Evolutionary conservation across 495 filamentous ascomycete genomes (phyloP), one percentile per base, ranked within the genome.

Genomic region (Trichoderma asperelloides): DNA sequence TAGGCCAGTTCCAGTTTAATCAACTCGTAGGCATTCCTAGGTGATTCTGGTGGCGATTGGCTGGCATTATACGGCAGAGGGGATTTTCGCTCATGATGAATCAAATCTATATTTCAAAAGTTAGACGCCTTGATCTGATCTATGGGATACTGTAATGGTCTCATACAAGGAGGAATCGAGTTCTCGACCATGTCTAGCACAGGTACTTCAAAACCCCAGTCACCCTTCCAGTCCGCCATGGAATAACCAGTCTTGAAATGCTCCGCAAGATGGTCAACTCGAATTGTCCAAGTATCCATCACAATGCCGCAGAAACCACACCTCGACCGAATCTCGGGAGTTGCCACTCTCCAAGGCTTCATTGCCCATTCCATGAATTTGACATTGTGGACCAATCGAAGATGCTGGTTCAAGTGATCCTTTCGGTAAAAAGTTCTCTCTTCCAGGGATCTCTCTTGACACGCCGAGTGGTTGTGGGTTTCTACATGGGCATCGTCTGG

Each of bases 361-460:
- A 93, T 91, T 12, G 82, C 73, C 72, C 78, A 80, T n/a, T 79
- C 70, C 12, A 81, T 80, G 66, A 86, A 83, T 69, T 86, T 89
- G 39, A 85, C 85, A 60, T 85, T 77, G 72, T 96, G 91, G 65
- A 93, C 89, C 37, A 94, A 85, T 51, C 89, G 86, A 25, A 96
- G 77, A 72, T 96, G 91, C 72, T 96, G 91, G 65, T 88, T 83
- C 2, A 96, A 78, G 72, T 96, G 90, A 71, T 96, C 91, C 76
- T 94, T 96, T 18, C 91, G 85, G 65, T 88, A 91, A 72, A 94
- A 96, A 0, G 90, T 90, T 0, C 91, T 84, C 64, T 90, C 87
- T 45, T 82, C 77, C 0, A 83, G 65, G 0, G 88, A 84, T 47
- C 88, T 85, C 68, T 86, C 85, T 45, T 85, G 85, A 71, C 91